Percentiles rank a stretch among this genome's conserved stretches.
Conservation (phyloP, 2,329 filamentous ascomycete genomes). For the Colletotrichum tamarilloi region DNA sequence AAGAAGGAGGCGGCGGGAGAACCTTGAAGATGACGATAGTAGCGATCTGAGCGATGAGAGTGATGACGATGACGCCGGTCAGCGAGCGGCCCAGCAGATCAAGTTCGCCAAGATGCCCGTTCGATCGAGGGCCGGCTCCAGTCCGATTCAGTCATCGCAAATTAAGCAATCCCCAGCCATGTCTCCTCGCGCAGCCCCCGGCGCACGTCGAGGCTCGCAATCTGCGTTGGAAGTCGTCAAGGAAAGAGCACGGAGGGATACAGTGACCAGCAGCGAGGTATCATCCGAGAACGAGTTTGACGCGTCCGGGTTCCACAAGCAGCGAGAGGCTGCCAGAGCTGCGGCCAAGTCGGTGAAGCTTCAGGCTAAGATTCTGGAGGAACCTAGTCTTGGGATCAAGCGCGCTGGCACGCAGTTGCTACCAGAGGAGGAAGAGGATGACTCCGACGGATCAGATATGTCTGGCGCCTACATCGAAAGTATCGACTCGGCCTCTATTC, state of each 20-base stretch:
- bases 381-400: slow-evolving; percentile 54
- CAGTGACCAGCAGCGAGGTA: slow-evolving; percentile 84
- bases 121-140: slow-evolving; percentile 86
- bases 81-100: slow-evolving; percentile 84
- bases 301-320: slow-evolving; percentile 71
- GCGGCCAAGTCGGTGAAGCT: slow-evolving; percentile 65
- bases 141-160: slow-evolving; percentile 79
- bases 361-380: slow-evolving; percentile 65
- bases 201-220: slow-evolving; percentile 73
- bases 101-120: slow-evolving; percentile 97
- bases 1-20: slow-evolving; percentile 74
- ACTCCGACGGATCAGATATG: slow-evolving; percentile 71
- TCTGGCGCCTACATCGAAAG: slow-evolving; percentile 74
- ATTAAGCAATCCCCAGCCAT: slow-evolving; percentile 63
- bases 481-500: slow-evolving; percentile 77
- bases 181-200: slow-evolving; percentile 59
- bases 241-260: slow-evolving; percentile 77
- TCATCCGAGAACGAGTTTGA: slow-evolving; percentile 86
- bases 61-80: slow-evolving; percentile 76
- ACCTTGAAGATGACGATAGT: slow-evolving; percentile 87
- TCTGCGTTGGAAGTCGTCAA: slow-evolving; percentile 77
- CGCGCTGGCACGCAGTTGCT: slow-evolving; percentile 62
- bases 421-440: slow-evolving; percentile 69
- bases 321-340: slow-evolving; percentile 70
- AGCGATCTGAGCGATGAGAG: slow-evolving; percentile 88